Conservation (phyloP, 2,329 filamentous ascomycete genomes). For the Monosporascus cannonballus region DNA sequence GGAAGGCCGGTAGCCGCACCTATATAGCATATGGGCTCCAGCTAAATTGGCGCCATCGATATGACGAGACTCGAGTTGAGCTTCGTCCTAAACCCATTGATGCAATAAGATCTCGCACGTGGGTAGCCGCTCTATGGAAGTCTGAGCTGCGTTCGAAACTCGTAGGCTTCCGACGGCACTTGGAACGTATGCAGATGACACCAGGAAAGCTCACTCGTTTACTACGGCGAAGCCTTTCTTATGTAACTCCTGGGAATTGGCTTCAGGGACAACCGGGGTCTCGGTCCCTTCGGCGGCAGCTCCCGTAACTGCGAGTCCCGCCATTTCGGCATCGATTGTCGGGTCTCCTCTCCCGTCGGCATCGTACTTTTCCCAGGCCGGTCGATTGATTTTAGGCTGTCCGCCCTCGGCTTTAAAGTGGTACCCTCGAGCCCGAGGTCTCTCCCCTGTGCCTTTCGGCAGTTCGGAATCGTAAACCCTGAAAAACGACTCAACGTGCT, state of each 20-base stretch:
- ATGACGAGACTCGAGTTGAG: neutral
- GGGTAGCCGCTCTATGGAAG: neutral
- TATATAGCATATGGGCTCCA: no score
- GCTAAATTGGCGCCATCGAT: no score
- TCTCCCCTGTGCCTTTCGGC: conserved; percentile 67
- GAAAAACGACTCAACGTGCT: conserved; percentile 35
- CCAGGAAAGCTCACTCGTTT: conserved; percentile 12
- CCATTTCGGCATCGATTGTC: conserved; percentile 39
- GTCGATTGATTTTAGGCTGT: conserved; percentile 61
- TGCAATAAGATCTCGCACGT: neutral
- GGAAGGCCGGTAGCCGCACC: no score
- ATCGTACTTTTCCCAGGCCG: conserved; percentile 57
- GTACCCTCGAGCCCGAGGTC: conserved; percentile 77
- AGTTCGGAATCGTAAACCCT: conserved; percentile 61
- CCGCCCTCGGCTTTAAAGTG: conserved; percentile 68
- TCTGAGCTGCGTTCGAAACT: no score
- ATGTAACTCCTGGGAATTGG: conserved; percentile 42
- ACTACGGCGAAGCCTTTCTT: conserved; percentile 50
- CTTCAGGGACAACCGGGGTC: conserved; percentile 42
- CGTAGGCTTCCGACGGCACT: no score
- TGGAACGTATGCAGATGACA: no score
- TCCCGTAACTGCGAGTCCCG: conserved; percentile 28
- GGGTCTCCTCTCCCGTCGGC: conserved; percentile 17
- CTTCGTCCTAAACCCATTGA: neutral
- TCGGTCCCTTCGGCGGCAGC: conserved; percentile 36